Evolutionary conservation across 768 basidiomycete genomes (phyloP), one percentile per base, ranked within the genome.

Genomic region (Artomyces pyxidatus): DNA sequence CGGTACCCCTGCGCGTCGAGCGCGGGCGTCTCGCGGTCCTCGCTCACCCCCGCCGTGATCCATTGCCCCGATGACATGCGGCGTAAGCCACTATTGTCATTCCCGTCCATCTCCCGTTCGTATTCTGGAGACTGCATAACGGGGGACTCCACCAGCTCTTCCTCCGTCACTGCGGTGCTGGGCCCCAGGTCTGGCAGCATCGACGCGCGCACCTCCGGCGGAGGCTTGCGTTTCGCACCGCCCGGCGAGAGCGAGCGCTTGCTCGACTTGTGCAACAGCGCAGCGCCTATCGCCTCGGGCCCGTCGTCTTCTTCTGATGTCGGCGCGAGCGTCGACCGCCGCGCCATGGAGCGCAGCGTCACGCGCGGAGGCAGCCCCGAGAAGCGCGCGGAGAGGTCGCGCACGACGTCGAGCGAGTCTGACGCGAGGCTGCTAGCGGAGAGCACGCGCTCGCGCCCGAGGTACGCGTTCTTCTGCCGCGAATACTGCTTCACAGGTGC

Each of bases 401-500:
- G 47, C 25, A 48, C 29, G 29, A 10, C 8, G 25, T 44, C 43
- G 23, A 12, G 45, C 47, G 37, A 40, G 47, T 39, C 47, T 22
- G 37, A 40, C 39, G 25, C 30, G 37, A 48, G 32, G 47, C 37
- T 48, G 47, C 47, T 28, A 23, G 28, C 21, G 19, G 47, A 46
- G 19, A 23, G 19, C 19, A 40, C 23, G 47, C 26, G 47, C 10
- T 14, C 46, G 19, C 28, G 17, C n/a, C n/a, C n/a, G n/a, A n/a
- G n/a, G n/a, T n/a, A n/a, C n/a, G n/a, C n/a, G n/a, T n/a, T n/a
- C 17, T 19, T 28, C 19, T 17, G 26, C n/a, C 37, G 37, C 37
- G 39, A 28, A 11, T n/a, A n/a, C 21, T 16, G 22, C 47, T 11
- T 19, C 16, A 21, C 11, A 21, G 22, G n/a, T 10, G 6, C 17